Base-by-base conservation (phyloP, 2,329 filamentous ascomycete species). In the Aspergillus piperis region DNA sequence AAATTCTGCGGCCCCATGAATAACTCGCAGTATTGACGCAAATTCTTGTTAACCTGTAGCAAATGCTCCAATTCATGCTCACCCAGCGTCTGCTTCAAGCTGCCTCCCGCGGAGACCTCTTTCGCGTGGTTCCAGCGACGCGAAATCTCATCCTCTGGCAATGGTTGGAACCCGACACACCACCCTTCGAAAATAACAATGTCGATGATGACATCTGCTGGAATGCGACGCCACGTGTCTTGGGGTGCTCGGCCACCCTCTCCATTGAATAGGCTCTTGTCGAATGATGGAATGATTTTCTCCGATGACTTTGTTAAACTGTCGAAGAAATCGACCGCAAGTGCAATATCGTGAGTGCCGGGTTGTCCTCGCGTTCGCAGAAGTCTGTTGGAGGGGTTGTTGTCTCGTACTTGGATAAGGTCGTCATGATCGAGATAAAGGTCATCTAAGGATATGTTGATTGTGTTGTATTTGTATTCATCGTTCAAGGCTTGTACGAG, bases 161-260 rank as follows among this genome's bases (percentile, higher is more conserved):
- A 27, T 2, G 50, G 50, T 21, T 53, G 50, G 32, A 53, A 53
- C 11, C 50, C 50, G 11, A 53, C 50, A 15, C 50, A 53, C 50
- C 50, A 53, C 0, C 50, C 50, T 25, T 53, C 50, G 30, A 53
- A 19, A 17, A 53, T 32, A 2, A 53, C 6, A 5, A 53, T 32
- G 11, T 53, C 50, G 7, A 53, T 23, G 11, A 19, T 10, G 11
- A 15, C 8, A 3, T 13, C 38, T n/a, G 38, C 19, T 2, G n/a
- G 21, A 3, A 53, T 32, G 6, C 32, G 32, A 8, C 30, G 17
- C 32, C 50, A 53, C 8, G 7, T 19, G 8, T 39, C 17, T 8
- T 32, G 30, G 1, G 50, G 50, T 4, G 38, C 32, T 17, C 50
- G 50, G 13, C 38, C 50, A 13, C 50, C 50, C 8, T 53, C 50